phyloP scores from a whole-genome alignment of 192 early-diverging fungal species.

The Radiomyces spectabilis region DNA sequence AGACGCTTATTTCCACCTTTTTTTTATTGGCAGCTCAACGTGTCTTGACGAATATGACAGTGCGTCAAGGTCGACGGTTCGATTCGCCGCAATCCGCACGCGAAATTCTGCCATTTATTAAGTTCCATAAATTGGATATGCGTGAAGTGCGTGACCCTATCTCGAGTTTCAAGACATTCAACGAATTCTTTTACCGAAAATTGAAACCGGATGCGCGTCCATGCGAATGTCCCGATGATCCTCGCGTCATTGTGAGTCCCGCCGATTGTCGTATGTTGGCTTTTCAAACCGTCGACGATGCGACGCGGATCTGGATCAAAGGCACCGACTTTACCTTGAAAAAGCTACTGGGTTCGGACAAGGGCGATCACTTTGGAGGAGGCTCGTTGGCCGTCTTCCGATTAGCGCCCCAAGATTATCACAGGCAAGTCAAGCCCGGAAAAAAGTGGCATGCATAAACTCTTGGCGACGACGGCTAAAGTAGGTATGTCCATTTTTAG shows the following conservation, averaged over 20 bases:
- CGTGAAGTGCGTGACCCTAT: slow-evolving; percentile 64
- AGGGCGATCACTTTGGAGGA: slow-evolving; percentile 45
- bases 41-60: slow-evolving; percentile 40
- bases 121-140: slow-evolving; percentile 61
- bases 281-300: slow-evolving; percentile 56
- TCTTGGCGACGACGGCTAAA: background rate
- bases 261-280: slow-evolving; percentile 69
- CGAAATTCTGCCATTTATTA: slow-evolving; percentile 67
- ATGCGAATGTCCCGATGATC: slow-evolving; percentile 34
- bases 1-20: background rate
- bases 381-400: slow-evolving; percentile 66
- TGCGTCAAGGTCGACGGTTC: slow-evolving; percentile 68
- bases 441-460: background rate
- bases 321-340: slow-evolving; percentile 60
- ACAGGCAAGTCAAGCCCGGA: slow-evolving; percentile 48
- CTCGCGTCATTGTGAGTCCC: slow-evolving; percentile 54
- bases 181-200: slow-evolving; percentile 83
- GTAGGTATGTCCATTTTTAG: slow-evolving; percentile 8
- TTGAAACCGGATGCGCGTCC: slow-evolving; percentile 58
- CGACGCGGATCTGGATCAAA: slow-evolving; percentile 77
- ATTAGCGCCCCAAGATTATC: slow-evolving; percentile 82
- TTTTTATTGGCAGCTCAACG: slow-evolving; percentile 20
- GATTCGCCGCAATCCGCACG: slow-evolving; percentile 49
- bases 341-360: slow-evolving; percentile 46
- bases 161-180: slow-evolving; percentile 64